Conservation (phyloP, 1,284 basidiomycete species). For the Cryptococcus neoformans region DNA sequence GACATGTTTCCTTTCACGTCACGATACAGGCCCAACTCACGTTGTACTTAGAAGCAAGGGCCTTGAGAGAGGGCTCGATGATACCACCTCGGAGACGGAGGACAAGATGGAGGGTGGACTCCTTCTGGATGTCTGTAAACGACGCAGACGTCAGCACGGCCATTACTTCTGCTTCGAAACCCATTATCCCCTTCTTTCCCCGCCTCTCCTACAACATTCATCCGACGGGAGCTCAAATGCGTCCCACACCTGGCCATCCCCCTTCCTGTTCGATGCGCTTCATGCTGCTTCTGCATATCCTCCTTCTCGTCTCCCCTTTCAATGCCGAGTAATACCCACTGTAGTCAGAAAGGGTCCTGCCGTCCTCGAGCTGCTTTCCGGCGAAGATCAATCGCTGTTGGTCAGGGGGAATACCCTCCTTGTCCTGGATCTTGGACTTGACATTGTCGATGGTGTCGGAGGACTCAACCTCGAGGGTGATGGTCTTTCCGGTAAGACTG, state of each 20-base stretch:
- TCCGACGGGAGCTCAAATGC: background rate
- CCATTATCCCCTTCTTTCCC: background rate
- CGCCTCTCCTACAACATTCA: background rate
- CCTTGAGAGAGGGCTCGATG: constrained; percentile 98
- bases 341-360: constrained; percentile 90
- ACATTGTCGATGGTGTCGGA: constrained; percentile 63
- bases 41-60: constrained; percentile 94
- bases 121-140: constrained; percentile 83
- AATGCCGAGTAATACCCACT: constrained; percentile 48
- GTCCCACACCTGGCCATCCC: background rate
- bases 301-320: background rate
- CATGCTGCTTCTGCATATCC: background rate
- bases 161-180: background rate
- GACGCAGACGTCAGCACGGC: constrained; percentile 6
- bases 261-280: background rate
- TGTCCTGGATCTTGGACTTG: constrained; percentile 59
- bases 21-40: constrained; percentile 26
- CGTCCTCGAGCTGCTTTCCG: constrained; percentile 96
- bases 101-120: constrained; percentile 95
- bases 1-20: background rate
- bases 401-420: constrained; percentile 79
- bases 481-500: constrained; percentile 58
- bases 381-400: constrained; percentile 94
- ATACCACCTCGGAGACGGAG: constrained; percentile 98
- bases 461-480: constrained; percentile 59